Conservation (phyloP, 2,329 filamentous ascomycete genomes). For the Ophidiomyces ophidiicola region DNA sequence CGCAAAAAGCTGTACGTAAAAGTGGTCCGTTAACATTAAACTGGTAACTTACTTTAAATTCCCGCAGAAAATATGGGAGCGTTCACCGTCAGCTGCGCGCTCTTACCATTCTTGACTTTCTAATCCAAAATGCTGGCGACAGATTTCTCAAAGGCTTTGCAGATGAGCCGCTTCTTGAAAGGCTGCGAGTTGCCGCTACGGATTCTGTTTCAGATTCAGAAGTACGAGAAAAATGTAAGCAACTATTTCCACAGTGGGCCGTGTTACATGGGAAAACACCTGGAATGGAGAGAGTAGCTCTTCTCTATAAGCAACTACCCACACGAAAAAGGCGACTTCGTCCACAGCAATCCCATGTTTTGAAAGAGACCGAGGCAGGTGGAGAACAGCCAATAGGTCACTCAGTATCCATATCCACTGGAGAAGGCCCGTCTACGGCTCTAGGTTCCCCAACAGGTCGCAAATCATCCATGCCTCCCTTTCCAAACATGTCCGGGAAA, state of each 20-base stretch:
- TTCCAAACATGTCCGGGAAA: constrained; percentile 32
- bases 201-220: constrained; percentile 72
- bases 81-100: constrained; percentile 85
- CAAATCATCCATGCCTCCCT: constrained; percentile 31
- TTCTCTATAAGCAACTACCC: constrained; percentile 59
- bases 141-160: constrained; percentile 78
- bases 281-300: constrained; percentile 68
- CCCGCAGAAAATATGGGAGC: constrained; percentile 71
- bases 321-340: constrained; percentile 58
- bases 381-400: constrained; percentile 28
- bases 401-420: constrained; percentile 29
- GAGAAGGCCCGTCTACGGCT: constrained; percentile 28
- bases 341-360: constrained; percentile 68
- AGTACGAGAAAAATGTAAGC: constrained; percentile 78
- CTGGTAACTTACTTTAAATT: constrained; percentile 11
- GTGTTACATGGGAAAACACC: constrained; percentile 66
- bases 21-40: not conserved
- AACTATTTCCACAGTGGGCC: constrained; percentile 79
- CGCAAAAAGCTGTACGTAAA: constrained; percentile 73
- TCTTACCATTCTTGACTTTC: constrained; percentile 74
- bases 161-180: constrained; percentile 83
- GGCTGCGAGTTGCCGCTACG: constrained; percentile 74
- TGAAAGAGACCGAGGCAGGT: constrained; percentile 59
- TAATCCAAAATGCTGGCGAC: constrained; percentile 86
- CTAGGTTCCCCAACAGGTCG: constrained; percentile 24